phyloP scores from a whole-genome alignment of 2,329 filamentous ascomycete species.

The Trichoderma guizhouense region DNA sequence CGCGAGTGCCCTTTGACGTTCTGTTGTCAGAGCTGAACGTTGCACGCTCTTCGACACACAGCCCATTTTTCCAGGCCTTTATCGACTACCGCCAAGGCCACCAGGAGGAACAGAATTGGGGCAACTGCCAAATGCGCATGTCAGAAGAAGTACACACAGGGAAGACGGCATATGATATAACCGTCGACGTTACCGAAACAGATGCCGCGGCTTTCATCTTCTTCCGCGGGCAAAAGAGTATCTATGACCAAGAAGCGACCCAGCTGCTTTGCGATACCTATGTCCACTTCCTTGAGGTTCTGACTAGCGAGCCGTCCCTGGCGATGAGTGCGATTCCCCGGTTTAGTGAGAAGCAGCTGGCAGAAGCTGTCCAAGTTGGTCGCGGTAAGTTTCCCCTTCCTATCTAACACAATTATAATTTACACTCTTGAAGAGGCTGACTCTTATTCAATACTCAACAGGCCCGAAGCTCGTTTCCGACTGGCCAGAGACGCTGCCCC shows the following conservation, averaged over 20 bases:
- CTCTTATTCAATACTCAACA: neutral
- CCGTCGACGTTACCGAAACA: constrained; percentile 38
- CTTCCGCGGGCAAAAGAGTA: constrained; percentile 27
- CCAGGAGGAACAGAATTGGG: constrained; percentile 22
- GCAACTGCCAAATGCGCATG: constrained; percentile 22
- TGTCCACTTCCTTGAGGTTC: constrained; percentile 23
- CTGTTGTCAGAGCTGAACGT: constrained; percentile 44
- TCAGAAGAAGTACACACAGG: constrained; percentile 19
- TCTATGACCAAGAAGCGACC: constrained; percentile 27
- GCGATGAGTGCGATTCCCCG: constrained; percentile 5
- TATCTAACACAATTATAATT: too few species aligned
- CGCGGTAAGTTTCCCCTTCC: constrained; percentile 4
- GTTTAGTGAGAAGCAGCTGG: constrained; percentile 5
- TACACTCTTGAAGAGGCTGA: too few species aligned
- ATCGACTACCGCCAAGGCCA: constrained; percentile 32
- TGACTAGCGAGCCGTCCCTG: constrained; percentile 21
- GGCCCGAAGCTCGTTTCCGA: constrained; percentile 21
- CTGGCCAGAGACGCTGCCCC: constrained; percentile 35
- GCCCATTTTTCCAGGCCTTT: constrained; percentile 48
- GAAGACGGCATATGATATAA: constrained; percentile 30
- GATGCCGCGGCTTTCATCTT: constrained; percentile 15
- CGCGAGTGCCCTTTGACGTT: constrained; percentile 46
- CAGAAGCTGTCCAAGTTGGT: constrained; percentile 1
- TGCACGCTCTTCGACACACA: constrained; percentile 35
- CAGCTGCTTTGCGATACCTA: constrained; percentile 17